These are phyloP conservation scores for Axilococcus clingmanii DNA, from an alignment of 139 green algal genomes.

Conservation along the genomic window DNA sequence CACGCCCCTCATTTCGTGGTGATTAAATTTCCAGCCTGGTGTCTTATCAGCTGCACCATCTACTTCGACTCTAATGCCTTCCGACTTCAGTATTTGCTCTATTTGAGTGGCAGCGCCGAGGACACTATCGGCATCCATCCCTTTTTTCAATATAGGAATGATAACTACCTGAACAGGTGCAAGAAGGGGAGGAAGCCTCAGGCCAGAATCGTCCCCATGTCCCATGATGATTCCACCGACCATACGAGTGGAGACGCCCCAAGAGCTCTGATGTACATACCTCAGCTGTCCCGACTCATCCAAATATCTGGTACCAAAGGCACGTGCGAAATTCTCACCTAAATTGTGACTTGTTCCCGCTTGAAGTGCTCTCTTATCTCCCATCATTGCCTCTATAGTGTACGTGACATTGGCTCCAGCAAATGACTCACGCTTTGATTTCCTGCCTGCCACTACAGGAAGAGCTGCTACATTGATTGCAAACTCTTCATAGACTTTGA, in stretches of 20 bases:
- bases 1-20: slow-evolving; percentile 92
- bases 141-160: slow-evolving; percentile 89
- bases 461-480: slow-evolving; percentile 72
- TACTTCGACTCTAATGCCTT: slow-evolving; percentile 75
- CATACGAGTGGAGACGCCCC: slow-evolving; percentile 89
- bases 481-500: slow-evolving; percentile 67
- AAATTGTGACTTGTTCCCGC: slow-evolving; percentile 96
- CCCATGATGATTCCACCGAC: slow-evolving; percentile 97
- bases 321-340: slow-evolving; percentile 91
- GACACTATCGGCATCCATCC: slow-evolving; percentile 51
- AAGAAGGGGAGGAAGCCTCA: slow-evolving; percentile 79
- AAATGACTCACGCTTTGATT: slow-evolving; percentile 80
- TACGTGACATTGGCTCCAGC: slow-evolving; percentile 84
- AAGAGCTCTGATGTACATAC: slow-evolving; percentile 87
- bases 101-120: slow-evolving; percentile 45
- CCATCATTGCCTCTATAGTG: slow-evolving; percentile 99
- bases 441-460: slow-evolving; percentile 87
- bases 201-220: slow-evolving; percentile 91
- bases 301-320: slow-evolving; percentile 61
- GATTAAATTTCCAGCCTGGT: slow-evolving; percentile 95
- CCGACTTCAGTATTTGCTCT: slow-evolving; percentile 36
- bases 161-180: slow-evolving; percentile 92
- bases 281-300: slow-evolving; percentile 49
- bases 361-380: slow-evolving; percentile 79
- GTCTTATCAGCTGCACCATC: slow-evolving; percentile 65